phyloP scores from a whole-genome alignment of 768 basidiomycete species.

The Boletus vermiculosoides region DNA sequence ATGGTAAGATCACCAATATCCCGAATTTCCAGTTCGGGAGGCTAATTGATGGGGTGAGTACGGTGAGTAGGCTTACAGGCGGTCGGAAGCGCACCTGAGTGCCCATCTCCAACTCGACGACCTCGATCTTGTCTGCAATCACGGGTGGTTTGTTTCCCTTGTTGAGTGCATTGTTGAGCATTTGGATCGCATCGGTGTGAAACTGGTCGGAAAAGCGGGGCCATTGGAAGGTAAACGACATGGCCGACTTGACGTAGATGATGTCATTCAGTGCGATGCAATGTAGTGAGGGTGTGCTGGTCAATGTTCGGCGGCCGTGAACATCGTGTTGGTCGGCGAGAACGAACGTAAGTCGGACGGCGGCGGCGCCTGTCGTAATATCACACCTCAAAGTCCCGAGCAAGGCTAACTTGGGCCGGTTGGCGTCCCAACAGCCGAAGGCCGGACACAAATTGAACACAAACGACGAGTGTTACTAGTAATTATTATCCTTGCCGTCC shows the following conservation, averaged over 20 bases:
- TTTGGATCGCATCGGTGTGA: constrained; percentile 92
- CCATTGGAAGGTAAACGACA: constrained; percentile 95
- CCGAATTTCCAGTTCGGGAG: constrained; percentile 94
- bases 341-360: constrained; percentile 15
- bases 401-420: not conserved
- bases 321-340: constrained; percentile 22
- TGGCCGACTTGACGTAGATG: constrained; percentile 27
- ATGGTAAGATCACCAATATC: constrained; percentile 96
- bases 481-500: not conserved
- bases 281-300: not conserved
- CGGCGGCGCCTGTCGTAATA: not conserved
- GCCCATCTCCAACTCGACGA: constrained; percentile 99
- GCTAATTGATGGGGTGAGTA: constrained; percentile 46
- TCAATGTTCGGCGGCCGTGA: constrained; percentile 9
- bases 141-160: constrained; percentile 97
- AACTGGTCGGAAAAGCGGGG: constrained; percentile 96
- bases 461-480: not conserved
- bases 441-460: not conserved
- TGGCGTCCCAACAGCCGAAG: constrained; percentile 4
- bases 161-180: constrained; percentile 96
- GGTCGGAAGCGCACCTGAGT: constrained; percentile 63
- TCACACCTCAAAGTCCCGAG: not conserved
- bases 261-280: constrained; percentile 1
- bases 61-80: not conserved
- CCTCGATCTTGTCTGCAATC: constrained; percentile 96